A percentile compares a stretch with the other conserved stretches of the same genome.
Conservation (phyloP, 768 basidiomycete genomes). For the Rhodotorula graminis region DNA sequence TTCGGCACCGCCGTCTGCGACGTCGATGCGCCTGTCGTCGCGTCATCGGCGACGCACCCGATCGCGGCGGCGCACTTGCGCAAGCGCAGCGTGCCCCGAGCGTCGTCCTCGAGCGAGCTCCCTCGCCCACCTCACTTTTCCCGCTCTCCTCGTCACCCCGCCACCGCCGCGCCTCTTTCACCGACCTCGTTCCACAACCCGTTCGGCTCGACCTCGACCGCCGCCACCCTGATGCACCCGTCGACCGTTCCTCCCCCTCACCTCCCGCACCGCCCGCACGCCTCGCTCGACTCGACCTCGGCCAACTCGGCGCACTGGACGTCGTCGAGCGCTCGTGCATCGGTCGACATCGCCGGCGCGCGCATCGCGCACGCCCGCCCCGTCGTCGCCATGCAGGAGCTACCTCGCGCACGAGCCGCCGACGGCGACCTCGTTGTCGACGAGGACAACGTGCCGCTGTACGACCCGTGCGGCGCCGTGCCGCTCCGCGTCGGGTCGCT, state of each 20-base stretch:
- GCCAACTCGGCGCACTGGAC: no score
- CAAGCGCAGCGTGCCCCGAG: neutral
- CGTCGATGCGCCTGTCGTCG: neutral
- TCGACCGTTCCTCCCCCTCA: neutral
- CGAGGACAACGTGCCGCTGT: neutral
- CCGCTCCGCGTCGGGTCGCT: neutral
- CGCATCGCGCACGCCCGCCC: neutral
- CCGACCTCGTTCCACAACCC: slow-evolving; percentile 9
- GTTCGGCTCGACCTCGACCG: neutral
- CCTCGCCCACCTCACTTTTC: neutral
- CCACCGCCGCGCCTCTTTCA: neutral
- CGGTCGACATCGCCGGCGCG: neutral
- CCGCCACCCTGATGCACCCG: no score
- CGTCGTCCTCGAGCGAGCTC: neutral
- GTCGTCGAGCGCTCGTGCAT: neutral
- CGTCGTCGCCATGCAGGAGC: no score
- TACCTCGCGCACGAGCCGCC: no score
- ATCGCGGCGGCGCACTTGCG: neutral
- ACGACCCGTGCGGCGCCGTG: neutral
- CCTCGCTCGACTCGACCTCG: neutral
- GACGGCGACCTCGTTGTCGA: no score
- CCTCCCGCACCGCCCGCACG: neutral
- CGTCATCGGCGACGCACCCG: neutral
- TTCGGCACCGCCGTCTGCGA: neutral
- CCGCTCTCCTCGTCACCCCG: neutral